These are phyloP conservation scores for Coriaria nepalensis DNA, from an alignment of 306 rosid species.

Conservation along the genomic window DNA sequence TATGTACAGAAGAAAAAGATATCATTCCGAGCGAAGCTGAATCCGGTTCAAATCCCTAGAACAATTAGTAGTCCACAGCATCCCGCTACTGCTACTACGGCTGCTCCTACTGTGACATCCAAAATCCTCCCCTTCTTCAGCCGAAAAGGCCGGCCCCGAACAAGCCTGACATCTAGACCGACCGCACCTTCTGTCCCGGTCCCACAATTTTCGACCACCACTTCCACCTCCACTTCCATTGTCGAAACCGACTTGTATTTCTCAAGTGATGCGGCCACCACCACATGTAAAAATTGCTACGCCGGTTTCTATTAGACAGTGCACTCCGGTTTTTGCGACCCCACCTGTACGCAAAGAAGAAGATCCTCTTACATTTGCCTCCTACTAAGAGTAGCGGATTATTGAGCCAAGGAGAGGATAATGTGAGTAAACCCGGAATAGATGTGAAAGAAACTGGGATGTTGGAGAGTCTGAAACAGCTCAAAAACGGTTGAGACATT, in stretches of 20 bases:
- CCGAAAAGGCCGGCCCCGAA: constrained; percentile 44
- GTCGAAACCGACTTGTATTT: not conserved
- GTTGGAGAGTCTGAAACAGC: too few species aligned
- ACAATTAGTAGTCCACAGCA: constrained; percentile 75
- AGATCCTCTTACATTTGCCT: too few species aligned
- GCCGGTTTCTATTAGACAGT: constrained; percentile 1
- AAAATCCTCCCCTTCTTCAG: constrained; percentile 84
- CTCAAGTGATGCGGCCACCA: not conserved
- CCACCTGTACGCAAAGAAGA: not conserved
- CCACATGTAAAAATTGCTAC: not conserved
- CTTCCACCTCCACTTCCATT: not conserved
- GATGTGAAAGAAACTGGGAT: too few species aligned
- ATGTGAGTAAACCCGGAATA: too few species aligned
- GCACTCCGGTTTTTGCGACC: constrained; percentile 7
- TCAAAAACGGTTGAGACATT: too few species aligned
- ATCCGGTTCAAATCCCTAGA: constrained; percentile 53
- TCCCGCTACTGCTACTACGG: constrained; percentile 24
- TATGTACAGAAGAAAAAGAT: constrained; percentile 76
- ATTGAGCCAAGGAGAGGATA: too few species aligned
- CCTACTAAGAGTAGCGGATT: too few species aligned
- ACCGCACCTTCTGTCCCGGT: constrained; percentile 16
- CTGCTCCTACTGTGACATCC: constrained; percentile 22
- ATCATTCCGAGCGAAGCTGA: constrained; percentile 54
- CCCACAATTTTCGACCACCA: constrained; percentile 2
- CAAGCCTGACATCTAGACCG: constrained; percentile 27